These are phyloP conservation scores for Castanea sativa DNA, from an alignment of 306 rosid species.

Conservation along the genomic window DNA sequence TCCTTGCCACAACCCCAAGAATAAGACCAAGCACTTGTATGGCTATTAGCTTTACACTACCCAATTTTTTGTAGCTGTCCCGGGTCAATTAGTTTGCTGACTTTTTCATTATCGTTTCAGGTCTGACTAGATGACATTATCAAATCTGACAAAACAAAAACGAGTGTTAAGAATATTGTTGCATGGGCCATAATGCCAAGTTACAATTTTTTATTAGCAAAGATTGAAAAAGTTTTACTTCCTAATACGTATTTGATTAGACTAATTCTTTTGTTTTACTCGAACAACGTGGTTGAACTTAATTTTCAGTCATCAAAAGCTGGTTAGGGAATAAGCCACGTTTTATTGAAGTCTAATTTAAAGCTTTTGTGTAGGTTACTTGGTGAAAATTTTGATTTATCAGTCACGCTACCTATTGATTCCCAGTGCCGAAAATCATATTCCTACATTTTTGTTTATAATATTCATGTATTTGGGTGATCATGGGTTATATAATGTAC, in stretches of 20 bases:
- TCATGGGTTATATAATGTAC: no score
- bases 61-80: neutral
- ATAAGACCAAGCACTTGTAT: neutral
- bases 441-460: no score
- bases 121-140: slow-evolving; percentile 7
- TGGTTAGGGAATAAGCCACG: neutral
- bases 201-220: no score
- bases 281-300: neutral
- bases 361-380: neutral
- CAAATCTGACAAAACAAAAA: neutral
- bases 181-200: neutral
- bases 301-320: neutral
- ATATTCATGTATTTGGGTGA: no score
- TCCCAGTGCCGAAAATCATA: no score
- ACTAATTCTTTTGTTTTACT: neutral
- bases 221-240: neutral
- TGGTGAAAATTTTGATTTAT: no score
- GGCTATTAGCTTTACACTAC: no score
- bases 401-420: no score
- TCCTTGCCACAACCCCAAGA: slow-evolving; percentile 23
- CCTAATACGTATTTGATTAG: neutral
- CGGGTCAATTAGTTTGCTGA: neutral
- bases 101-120: neutral
- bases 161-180: neutral
- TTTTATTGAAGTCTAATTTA: neutral